phyloP scores from a whole-genome alignment of 1,139 yeast species.

The Diutina scorzettiae region DNA sequence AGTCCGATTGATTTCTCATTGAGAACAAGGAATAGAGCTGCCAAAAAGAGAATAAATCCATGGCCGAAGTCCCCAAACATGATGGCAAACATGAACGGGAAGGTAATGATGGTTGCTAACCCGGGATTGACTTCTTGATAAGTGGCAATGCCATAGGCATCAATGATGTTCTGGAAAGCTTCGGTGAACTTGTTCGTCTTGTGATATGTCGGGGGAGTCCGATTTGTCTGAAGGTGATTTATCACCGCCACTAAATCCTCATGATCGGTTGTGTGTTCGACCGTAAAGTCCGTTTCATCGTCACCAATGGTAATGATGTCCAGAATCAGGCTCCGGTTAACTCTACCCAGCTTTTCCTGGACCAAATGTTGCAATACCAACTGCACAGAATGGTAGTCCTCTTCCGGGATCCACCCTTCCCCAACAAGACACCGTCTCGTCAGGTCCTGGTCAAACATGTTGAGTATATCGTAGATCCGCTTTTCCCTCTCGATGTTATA shows the following conservation, averaged over 20 bases:
- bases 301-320: slow-evolving; percentile 2
- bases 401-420: slow-evolving; percentile 89
- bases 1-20: background rate
- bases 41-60: background rate
- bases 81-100: slow-evolving; percentile 6
- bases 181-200: slow-evolving; percentile 6
- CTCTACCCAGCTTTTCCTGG: background rate
- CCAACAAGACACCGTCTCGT: slow-evolving; percentile 83
- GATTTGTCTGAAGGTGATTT: slow-evolving; percentile 3
- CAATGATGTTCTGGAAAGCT: slow-evolving; percentile 4
- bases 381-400: slow-evolving; percentile 13
- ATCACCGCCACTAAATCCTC: slow-evolving; percentile 5
- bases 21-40: background rate
- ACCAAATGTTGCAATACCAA: background rate
- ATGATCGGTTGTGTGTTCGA: background rate
- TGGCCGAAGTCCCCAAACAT: slow-evolving; percentile 6
- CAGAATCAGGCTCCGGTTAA: background rate
- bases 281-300: background rate
- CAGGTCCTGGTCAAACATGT: slow-evolving; percentile 73
- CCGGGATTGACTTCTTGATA: slow-evolving; percentile 6
- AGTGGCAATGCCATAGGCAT: slow-evolving; percentile 5
- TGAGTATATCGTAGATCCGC: slow-evolving; percentile 61
- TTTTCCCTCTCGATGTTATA: slow-evolving; percentile 55
- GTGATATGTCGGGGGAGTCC: slow-evolving; percentile 5
- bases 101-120: slow-evolving; percentile 6